These are phyloP conservation scores for Pelargonium cotyledonis DNA, from an alignment of 441 rosid genomes.

Conservation along the genomic window DNA sequence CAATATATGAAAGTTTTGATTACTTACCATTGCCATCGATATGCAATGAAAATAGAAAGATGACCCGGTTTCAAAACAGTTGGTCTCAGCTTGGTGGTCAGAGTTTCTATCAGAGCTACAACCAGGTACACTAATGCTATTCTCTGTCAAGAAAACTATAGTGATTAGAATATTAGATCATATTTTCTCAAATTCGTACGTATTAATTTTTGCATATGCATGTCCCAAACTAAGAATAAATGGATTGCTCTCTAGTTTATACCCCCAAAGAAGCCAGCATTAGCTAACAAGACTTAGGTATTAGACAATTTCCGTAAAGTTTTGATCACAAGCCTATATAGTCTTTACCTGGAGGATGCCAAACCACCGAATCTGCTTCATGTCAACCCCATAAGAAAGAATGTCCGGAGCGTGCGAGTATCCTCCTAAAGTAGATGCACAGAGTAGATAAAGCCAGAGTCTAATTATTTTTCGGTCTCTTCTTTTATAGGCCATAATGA, in stretches of 20 bases:
- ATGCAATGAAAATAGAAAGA: slow-evolving; percentile 47
- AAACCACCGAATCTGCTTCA: slow-evolving; percentile 55
- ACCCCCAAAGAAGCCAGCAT: too few relatives aligned
- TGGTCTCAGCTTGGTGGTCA: slow-evolving; percentile 48
- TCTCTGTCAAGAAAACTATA: slow-evolving; percentile 36
- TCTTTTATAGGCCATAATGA: too few relatives aligned
- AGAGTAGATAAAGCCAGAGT: too few relatives aligned
- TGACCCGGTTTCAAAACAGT: slow-evolving; percentile 30
- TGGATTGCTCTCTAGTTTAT: not conserved
- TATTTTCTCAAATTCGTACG: too few relatives aligned
- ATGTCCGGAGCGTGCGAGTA: slow-evolving; percentile 56
- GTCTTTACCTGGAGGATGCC: slow-evolving; percentile 59
- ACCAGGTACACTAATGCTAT: slow-evolving; percentile 57
- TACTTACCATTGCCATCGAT: slow-evolving; percentile 58
- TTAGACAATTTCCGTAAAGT: too few relatives aligned
- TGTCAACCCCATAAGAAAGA: slow-evolving; percentile 58
- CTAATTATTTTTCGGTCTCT: too few relatives aligned
- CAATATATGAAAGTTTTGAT: not conserved
- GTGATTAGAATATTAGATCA: not conserved
- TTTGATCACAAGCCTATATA: not conserved
- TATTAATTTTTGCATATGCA: too few relatives aligned
- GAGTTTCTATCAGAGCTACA: slow-evolving; percentile 52
- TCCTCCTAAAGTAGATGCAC: slow-evolving; percentile 37
- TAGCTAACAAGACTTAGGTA: too few relatives aligned
- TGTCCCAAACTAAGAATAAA: not conserved